Percentiles rank a stretch among this genome's conserved stretches.
Conservation (phyloP, 2,329 filamentous ascomycete species). For the Botryotinia globosa region DNA sequence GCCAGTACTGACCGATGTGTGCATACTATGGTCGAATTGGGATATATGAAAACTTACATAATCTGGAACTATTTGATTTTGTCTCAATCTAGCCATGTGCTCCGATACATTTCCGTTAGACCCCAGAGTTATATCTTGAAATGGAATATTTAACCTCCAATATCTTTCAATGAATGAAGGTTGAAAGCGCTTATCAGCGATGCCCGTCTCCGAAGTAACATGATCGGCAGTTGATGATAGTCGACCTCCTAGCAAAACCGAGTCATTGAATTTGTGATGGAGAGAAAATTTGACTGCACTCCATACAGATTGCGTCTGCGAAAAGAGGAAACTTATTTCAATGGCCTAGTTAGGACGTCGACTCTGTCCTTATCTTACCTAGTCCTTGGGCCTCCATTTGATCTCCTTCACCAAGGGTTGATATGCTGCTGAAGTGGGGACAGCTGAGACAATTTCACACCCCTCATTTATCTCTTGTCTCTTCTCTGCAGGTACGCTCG, state of each 20-base stretch:
- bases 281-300: not conserved
- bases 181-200: not conserved
- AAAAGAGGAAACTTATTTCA: not conserved
- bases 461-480: not conserved
- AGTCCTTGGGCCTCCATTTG: not conserved
- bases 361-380: not conserved
- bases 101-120: not conserved
- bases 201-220: not conserved
- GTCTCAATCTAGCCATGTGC: not conserved
- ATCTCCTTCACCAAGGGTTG: not conserved
- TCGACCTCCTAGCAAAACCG: not conserved
- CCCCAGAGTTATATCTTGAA: not conserved
- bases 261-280: not conserved
- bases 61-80: not conserved
- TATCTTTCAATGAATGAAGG: not conserved
- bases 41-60: not conserved
- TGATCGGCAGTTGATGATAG: not conserved
- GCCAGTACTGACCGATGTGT: not conserved
- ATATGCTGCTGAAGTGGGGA: slow-evolving; percentile 5
- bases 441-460: slow-evolving; percentile 17
- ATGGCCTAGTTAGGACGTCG: not conserved
- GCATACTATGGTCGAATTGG: not conserved
- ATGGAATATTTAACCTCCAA: not conserved
- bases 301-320: not conserved
- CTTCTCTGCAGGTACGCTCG: slow-evolving; percentile 16